A percentile compares a stretch with the other conserved stretches of the same genome.
phyloP scores from a whole-genome alignment of 768 basidiomycete genomes.

The Dentipellis fragilis region DNA sequence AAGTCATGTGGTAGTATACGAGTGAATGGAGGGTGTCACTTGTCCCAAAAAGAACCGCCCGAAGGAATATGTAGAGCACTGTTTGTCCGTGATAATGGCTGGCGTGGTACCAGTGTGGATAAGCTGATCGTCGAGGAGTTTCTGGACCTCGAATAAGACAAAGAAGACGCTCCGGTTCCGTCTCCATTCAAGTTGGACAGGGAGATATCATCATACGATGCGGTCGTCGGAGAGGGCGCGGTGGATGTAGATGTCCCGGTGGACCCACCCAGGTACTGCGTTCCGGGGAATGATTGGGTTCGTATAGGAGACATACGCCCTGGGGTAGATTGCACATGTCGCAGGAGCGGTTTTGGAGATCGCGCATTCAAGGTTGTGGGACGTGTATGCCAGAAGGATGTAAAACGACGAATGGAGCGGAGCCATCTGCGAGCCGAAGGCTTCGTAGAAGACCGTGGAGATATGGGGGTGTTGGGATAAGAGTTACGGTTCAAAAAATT shows the following conservation, averaged over 20 bases:
- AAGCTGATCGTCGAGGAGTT: conserved; percentile 61
- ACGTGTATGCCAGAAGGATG: conserved; percentile 8
- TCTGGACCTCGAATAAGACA: conserved; percentile 48
- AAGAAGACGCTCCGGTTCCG: conserved; percentile 12
- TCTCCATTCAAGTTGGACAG: conserved; percentile 6
- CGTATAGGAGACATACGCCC: background rate
- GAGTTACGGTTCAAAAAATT: conserved; percentile 8
- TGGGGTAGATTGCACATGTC: conserved; percentile 15
- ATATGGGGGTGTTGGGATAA: conserved; percentile 1
- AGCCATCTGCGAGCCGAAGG: conserved; percentile 1
- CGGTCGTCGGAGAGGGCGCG: conserved; percentile 9
- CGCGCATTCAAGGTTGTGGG: conserved; percentile 5
- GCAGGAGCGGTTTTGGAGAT: conserved; percentile 10
- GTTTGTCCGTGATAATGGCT: conserved; percentile 26
- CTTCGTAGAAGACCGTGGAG: conserved; percentile 1
- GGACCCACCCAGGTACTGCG: background rate
- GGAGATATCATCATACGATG: conserved; percentile 6
- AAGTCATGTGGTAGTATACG: conserved; percentile 1
- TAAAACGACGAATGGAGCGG: conserved; percentile 4
- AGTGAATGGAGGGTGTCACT: background rate
- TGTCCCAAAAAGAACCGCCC: background rate
- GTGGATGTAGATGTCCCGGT: conserved; percentile 3
- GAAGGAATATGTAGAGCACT: conserved; percentile 16
- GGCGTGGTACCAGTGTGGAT: conserved; percentile 40
- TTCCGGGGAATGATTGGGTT: conserved; percentile 5